Conservation (phyloP, 1,284 basidiomycete genomes). For the Microbotryomycetes sp. region DNA sequence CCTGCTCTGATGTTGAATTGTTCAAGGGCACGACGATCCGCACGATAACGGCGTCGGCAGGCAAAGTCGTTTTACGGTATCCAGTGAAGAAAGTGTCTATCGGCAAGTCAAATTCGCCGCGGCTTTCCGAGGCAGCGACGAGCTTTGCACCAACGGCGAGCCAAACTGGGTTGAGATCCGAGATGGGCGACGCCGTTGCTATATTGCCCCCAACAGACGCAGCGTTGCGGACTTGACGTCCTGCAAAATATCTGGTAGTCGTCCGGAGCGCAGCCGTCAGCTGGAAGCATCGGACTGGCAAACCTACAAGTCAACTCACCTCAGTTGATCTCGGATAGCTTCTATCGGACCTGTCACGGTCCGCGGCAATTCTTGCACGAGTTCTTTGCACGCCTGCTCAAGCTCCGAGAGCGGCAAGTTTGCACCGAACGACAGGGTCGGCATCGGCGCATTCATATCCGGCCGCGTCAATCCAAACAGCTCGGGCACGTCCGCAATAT, state of each 20-base stretch:
- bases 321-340: slow-evolving; percentile 31
- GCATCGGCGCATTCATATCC: slow-evolving; percentile 1
- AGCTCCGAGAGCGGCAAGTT: slow-evolving; percentile 34
- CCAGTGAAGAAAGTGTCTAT: slow-evolving; percentile 39
- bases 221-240: slow-evolving; percentile 41
- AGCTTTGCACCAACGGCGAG: slow-evolving; percentile 36
- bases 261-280: slow-evolving; percentile 29
- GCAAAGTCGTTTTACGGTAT: slow-evolving; percentile 40
- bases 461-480: slow-evolving; percentile 12
- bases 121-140: slow-evolving; percentile 25
- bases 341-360: slow-evolving; percentile 16
- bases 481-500: slow-evolving; percentile 34
- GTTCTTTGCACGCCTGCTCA: slow-evolving; percentile 27
- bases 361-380: slow-evolving; percentile 13
- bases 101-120: slow-evolving; percentile 14
- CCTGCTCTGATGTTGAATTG: slow-evolving; percentile 16
- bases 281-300: too few relatives aligned
- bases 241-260: slow-evolving; percentile 36
- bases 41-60: slow-evolving; percentile 37
- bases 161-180: slow-evolving; percentile 43
- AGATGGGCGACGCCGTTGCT: slow-evolving; percentile 41
- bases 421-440: slow-evolving; percentile 36
- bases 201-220: slow-evolving; percentile 41
- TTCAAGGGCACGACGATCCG: slow-evolving; percentile 31
- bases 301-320: background rate